Evolutionary conservation across 805 yeast species (phyloP).

Genomic region (Scheffersomyces coipomensis): DNA sequence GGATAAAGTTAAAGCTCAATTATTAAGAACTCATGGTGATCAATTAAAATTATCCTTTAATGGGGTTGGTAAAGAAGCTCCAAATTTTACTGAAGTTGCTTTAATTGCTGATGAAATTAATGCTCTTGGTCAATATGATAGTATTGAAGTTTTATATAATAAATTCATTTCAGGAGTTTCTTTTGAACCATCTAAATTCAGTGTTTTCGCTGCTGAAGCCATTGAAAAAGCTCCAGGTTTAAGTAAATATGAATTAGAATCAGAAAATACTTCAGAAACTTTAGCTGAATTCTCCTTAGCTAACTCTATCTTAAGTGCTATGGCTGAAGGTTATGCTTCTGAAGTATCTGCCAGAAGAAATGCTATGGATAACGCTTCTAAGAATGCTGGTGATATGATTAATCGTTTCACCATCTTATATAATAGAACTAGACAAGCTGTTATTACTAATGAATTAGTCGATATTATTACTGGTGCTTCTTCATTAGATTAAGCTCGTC

Average conservation of each 20-base stretch:
- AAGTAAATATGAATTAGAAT: slow-evolving; percentile 75
- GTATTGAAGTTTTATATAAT: slow-evolving; percentile 82
- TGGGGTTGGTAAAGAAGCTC: slow-evolving; percentile 96
- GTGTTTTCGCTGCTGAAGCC: slow-evolving; percentile 66
- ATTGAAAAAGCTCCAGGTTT: slow-evolving; percentile 84
- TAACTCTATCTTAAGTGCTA: slow-evolving; percentile 83
- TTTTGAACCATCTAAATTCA: slow-evolving; percentile 75
- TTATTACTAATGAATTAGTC: slow-evolving; percentile 98
- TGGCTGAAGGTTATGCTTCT: slow-evolving; percentile 98
- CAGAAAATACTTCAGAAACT: slow-evolving; percentile 65
- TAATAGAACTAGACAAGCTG: slow-evolving; percentile 99
- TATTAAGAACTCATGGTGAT: slow-evolving; percentile 75
- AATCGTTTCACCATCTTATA: slow-evolving; percentile 92
- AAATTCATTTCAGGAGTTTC: slow-evolving; percentile 84
- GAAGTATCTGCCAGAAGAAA: slow-evolving; percentile 98
- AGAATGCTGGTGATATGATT: slow-evolving; percentile 99
- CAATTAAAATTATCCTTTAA: slow-evolving; percentile 72
- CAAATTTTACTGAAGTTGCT: slow-evolving; percentile 88
- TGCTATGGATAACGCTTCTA: slow-evolving; percentile 99
- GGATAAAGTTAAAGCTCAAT: slow-evolving; percentile 89
- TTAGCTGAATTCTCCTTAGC: slow-evolving; percentile 86
- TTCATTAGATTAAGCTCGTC: slow-evolving; percentile 70
- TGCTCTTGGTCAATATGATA: slow-evolving; percentile 67
- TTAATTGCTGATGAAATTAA: slow-evolving; percentile 82
- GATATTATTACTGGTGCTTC: slow-evolving; percentile 99